A percentile compares a stretch with the other conserved stretches of the same genome.
Evolutionary conservation across 2,329 filamentous ascomycete genomes (phyloP).

Genomic region (Simplicillium sp.): DNA sequence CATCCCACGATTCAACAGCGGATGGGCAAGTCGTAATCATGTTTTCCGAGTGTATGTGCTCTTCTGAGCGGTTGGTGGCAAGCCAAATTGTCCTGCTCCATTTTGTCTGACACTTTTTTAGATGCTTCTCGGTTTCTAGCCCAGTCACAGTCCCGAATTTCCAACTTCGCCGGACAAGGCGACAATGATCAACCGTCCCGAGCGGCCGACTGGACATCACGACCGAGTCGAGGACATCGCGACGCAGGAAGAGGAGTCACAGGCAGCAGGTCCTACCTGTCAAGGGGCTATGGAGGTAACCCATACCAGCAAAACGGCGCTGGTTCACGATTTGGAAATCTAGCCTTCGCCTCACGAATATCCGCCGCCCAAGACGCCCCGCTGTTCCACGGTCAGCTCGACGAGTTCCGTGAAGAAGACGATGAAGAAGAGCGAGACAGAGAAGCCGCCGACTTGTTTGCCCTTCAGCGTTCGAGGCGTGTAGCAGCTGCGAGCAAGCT

Average conservation of each 20-base stretch:
- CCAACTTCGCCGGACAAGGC: conserved; percentile 52
- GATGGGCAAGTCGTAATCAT: conserved; percentile 24
- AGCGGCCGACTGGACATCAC: conserved; percentile 24
- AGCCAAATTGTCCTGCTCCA: not conserved
- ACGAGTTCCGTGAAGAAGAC: conserved; percentile 87
- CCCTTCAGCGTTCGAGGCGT: conserved; percentile 78
- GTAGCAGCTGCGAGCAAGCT: conserved; percentile 79
- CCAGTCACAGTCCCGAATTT: conserved; percentile 88
- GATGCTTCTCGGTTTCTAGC: conserved; percentile 95
- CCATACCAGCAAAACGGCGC: conserved; percentile 73
- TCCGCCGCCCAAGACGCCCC: conserved; percentile 69
- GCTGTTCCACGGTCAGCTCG: conserved; percentile 85
- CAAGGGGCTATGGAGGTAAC: conserved; percentile 49
- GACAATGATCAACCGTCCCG: conserved; percentile 27
- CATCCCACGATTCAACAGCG: conserved; percentile 8
- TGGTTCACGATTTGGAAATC: conserved; percentile 61
- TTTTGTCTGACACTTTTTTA: conserved; percentile 26
- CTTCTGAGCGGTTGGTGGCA: not conserved
- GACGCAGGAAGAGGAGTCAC: conserved; percentile 18
- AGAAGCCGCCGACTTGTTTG: conserved; percentile 90
- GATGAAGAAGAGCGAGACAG: conserved; percentile 85
- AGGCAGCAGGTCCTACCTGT: conserved; percentile 31
- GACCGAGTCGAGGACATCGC: conserved; percentile 20
- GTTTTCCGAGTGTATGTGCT: conserved; percentile 72
- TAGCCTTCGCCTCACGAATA: conserved; percentile 68